Percentiles rank a stretch among this genome's conserved stretches.
These are phyloP conservation scores for Mycena latifolia DNA, from an alignment of 768 basidiomycete species.

Conservation along the genomic window DNA sequence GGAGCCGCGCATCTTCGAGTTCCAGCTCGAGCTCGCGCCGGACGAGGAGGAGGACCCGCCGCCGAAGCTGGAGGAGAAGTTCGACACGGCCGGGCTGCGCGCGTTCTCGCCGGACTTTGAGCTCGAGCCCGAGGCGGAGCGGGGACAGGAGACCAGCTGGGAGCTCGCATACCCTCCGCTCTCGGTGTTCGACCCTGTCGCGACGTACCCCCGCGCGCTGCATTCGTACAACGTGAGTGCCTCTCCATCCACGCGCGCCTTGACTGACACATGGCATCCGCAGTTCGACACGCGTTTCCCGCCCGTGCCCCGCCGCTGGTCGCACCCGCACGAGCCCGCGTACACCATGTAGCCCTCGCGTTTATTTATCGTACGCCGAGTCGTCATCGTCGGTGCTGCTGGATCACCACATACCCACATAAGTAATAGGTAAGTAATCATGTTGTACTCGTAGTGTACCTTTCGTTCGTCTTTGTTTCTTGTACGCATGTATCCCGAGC, in stretches of 20 bases:
- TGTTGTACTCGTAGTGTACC: constrained; percentile 27
- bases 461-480: no score
- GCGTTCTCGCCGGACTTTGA: constrained; percentile 56
- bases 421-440: constrained; percentile 28
- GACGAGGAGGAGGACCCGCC: constrained; percentile 23
- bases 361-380: no score
- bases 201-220: constrained; percentile 31
- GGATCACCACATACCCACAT: constrained; percentile 8
- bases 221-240: constrained; percentile 14
- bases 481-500: constrained; percentile 2
- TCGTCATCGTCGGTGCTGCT: no score
- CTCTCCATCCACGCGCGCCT: neutral
- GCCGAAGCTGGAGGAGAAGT: constrained; percentile 14
- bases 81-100: constrained; percentile 41
- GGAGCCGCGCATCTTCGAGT: constrained; percentile 74
- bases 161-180: constrained; percentile 31
- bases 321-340: constrained; percentile 7
- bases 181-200: constrained; percentile 25
- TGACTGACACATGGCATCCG: neutral
- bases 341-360: constrained; percentile 16
- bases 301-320: constrained; percentile 25
- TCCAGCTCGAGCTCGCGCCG: constrained; percentile 60
- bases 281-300: neutral
- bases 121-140: neutral
- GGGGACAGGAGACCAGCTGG: constrained; percentile 26